Base-by-base conservation (phyloP, 139 green algal genomes). In the Haematococcus sp. region DNA sequence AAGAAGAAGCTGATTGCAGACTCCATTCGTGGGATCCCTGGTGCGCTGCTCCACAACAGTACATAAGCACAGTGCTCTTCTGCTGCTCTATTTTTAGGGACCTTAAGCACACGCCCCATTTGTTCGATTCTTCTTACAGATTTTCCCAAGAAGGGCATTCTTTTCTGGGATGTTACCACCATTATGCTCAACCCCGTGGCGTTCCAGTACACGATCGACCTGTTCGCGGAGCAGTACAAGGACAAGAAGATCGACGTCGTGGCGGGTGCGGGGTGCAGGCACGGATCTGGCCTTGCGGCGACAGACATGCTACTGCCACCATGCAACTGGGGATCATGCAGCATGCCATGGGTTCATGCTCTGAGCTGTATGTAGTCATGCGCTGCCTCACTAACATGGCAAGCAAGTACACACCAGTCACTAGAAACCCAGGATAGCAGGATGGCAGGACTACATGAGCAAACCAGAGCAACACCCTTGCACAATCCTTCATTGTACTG, bases 161-260 rank as follows among this genome's bases (percentile, higher is more conserved):
- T 94, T n/a, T 99, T 99, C 63, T 91, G 90, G 70, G 95, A 99
- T 81, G 86, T 99, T 19, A 98, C 95, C 15, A 98, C 93, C 31
- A 81, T 98, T 49, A 74, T 97, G 56, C 83, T 98, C n/a, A 81
- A 98, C 73, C 88, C 88, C 4, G 73, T 75, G 52, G 93, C 91
- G 0, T 98, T 98, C 73, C 76, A 95, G 56, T 72, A 86, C 69
- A 85, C 74, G n/a, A 92, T 97, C 40, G 91, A 98, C 68, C 46
- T 94, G 19, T 83, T 98, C 31, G 69, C 70, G 7, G 88, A 95
- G 65, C 82, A 85, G 0, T 98, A 98, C 83, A 84, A 79, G 52
- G 83, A 82, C 23, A 70, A 87, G 76, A 79, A 91, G 20, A 78
- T 98, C 27, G 91, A 98, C 63, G 91, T 89, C 16, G 71, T 98